Evolutionary conservation across 768 basidiomycete species (phyloP), one percentile per base, ranked within the genome.

Genomic region (Boletus rufocinnamomeus): DNA sequence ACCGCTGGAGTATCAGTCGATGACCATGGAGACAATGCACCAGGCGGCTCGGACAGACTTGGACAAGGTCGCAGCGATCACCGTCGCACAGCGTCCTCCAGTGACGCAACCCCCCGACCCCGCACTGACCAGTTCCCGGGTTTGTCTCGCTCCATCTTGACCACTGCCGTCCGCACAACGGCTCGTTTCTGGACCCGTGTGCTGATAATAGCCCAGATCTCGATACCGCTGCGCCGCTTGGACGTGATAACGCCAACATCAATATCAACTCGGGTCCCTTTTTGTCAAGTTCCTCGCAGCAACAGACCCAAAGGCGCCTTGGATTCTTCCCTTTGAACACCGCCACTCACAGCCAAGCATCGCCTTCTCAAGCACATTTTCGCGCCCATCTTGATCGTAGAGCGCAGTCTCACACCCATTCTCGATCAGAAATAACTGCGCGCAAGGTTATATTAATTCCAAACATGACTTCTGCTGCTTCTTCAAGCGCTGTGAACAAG

Each of bases 41-140:
- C 50, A 50, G 54, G 48, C 10, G 49, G 54, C 35, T 55, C 54
- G 23, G 58, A 60, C 53, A 57, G 41, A 23, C 35, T 28, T 41
- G 52, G 52, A 13, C 60, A 52, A 28, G 46, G 57, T 54, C 58
- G 59, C 50, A 52, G 59, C 44, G 59, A 65, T 54, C 67, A 72
- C 37, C 69, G 61, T 59, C 69, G 72, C 62, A 63, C 67, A 47
- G 70, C 65, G 61, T 81, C 80, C 44, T 83, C 80, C 5, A 77
- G 70, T 64, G 82, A 83, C 66, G 78, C 79, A 27, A 80, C 81
- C 1, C 81, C 81, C 25, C 77, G 77, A 45, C 61, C 63, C 56
- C 62, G 25, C 56, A 37, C 57, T 49, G 66, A 57, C 35, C 62
- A 59, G 38, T 57, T 58, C 59, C 50, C 57, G 21, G 67, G 64